These are phyloP conservation scores for Taxawa tesnikishii DNA, from an alignment of 2,329 filamentous ascomycete species.

Conservation along the genomic window DNA sequence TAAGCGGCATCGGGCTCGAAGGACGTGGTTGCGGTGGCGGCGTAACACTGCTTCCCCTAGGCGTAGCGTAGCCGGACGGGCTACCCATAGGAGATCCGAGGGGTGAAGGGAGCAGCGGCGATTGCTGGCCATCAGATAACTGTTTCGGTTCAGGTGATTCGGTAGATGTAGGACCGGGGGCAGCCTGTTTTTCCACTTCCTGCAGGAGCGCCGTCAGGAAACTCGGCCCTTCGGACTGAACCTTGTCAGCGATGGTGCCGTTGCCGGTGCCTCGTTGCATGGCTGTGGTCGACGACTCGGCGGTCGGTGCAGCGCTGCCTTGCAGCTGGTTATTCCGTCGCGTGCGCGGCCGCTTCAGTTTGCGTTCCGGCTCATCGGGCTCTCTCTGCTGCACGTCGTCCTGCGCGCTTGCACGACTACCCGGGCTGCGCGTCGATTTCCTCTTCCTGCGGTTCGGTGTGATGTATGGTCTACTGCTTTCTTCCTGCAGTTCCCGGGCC, in stretches of 20 bases:
- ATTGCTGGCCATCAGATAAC: slow-evolving; percentile 20
- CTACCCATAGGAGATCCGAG: slow-evolving; percentile 52
- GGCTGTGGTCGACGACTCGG: slow-evolving; percentile 20
- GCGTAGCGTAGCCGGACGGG: slow-evolving; percentile 54
- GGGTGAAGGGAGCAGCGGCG: slow-evolving; percentile 46
- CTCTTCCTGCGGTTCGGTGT: slow-evolving; percentile 48
- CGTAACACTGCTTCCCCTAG: slow-evolving; percentile 53
- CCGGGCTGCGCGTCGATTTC: slow-evolving; percentile 60
- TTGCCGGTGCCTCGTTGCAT: slow-evolving; percentile 17
- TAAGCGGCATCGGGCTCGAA: slow-evolving; percentile 54
- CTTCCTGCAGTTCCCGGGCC: slow-evolving; percentile 56
- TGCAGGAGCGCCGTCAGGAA: slow-evolving; percentile 79
- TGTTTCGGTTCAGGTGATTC: slow-evolving; percentile 14
- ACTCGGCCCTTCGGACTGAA: slow-evolving; percentile 54
- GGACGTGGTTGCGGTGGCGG: slow-evolving; percentile 56
- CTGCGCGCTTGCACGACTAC: slow-evolving; percentile 56
- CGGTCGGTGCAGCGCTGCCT: slow-evolving; percentile 24
- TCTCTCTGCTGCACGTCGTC: slow-evolving; percentile 15
- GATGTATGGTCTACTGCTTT: slow-evolving; percentile 28
- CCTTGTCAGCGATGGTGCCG: no score
- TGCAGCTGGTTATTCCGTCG: slow-evolving; percentile 46
- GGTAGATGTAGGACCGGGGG: slow-evolving; percentile 23
- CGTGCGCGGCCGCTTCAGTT: slow-evolving; percentile 77
- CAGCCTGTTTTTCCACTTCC: slow-evolving; percentile 59
- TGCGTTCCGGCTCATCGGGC: slow-evolving; percentile 57